Evolutionary conservation across 1,284 basidiomycete species (phyloP).

Genomic region (Cryptococcus hybrid): DNA sequence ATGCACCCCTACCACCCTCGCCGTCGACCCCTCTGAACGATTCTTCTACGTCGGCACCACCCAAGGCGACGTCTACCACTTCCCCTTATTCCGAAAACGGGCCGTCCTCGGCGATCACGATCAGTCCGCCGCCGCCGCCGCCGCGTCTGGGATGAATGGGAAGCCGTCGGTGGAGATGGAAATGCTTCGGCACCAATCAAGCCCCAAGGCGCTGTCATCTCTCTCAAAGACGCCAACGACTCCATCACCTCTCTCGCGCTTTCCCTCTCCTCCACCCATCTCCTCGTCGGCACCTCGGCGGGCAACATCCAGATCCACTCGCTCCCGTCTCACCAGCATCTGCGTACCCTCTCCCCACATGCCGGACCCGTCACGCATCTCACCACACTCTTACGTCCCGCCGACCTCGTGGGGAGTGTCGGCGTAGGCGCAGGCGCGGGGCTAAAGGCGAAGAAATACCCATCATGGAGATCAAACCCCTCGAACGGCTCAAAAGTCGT

Average conservation of each 20-base stretch:
- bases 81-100: constrained; percentile 71
- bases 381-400: constrained; percentile 72
- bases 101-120: constrained; percentile 48
- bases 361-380: constrained; percentile 71
- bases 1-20: constrained; percentile 55
- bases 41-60: constrained; percentile 78
- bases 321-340: constrained; percentile 81
- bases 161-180: constrained; percentile 75
- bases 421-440: too few species aligned
- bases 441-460: constrained; percentile 33
- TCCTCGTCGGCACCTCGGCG: constrained; percentile 68
- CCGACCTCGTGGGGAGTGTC: constrained; percentile 61
- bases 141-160: constrained; percentile 51
- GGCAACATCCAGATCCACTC: constrained; percentile 74
- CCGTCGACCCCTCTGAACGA: constrained; percentile 80
- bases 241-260: constrained; percentile 64
- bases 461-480: constrained; percentile 43
- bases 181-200: constrained; percentile 62
- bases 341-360: constrained; percentile 70
- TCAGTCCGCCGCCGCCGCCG: constrained; percentile 13
- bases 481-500: constrained; percentile 46
- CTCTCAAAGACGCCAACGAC: constrained; percentile 15
- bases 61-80: constrained; percentile 70
- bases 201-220: constrained; percentile 51
- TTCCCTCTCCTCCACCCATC: constrained; percentile 68